A percentile compares a stretch with the other conserved stretches of the same genome.
Evolutionary conservation across 2,329 filamentous ascomycete species (phyloP).

Genomic region (Setomelanomma holmii): DNA sequence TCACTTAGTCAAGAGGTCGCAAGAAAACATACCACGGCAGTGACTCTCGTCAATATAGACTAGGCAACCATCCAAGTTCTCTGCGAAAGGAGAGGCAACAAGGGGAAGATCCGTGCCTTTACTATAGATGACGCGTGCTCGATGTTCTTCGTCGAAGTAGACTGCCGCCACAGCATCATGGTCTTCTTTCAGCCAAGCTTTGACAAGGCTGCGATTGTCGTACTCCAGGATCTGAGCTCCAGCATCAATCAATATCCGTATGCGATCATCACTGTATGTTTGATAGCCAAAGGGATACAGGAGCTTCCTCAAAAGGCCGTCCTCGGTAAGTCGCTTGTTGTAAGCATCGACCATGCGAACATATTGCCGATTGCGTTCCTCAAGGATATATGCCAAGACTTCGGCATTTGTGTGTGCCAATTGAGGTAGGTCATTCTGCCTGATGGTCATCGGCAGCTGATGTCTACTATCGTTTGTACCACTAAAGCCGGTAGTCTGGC

Average conservation of each 20-base stretch:
- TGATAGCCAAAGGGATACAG: constrained; percentile 2
- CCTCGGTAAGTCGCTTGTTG: constrained; percentile 54
- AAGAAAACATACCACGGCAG: constrained; percentile 50
- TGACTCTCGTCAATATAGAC: constrained; percentile 69
- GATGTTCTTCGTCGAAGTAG: constrained; percentile 60
- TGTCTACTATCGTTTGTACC: constrained; percentile 72
- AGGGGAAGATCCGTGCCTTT: constrained; percentile 53
- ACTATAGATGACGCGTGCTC: constrained; percentile 54
- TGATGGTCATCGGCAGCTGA: constrained; percentile 67
- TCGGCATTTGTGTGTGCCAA: constrained; percentile 69
- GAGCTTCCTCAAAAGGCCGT: constrained; percentile 54
- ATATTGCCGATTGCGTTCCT: constrained; percentile 60
- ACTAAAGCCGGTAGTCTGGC: constrained; percentile 71
- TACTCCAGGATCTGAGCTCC: constrained; percentile 71
- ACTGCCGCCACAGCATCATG: constrained; percentile 57
- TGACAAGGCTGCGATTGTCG: constrained; percentile 60
- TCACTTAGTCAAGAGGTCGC: neutral
- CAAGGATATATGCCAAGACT: constrained; percentile 66
- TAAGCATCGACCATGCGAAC: constrained; percentile 36
- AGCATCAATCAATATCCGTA: constrained; percentile 65
- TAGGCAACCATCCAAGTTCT: constrained; percentile 60
- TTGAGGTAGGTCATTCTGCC: constrained; percentile 64
- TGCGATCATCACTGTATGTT: constrained; percentile 48
- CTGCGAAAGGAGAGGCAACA: constrained; percentile 61
- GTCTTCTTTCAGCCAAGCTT: constrained; percentile 60